Evolutionary conservation across 2,329 filamentous ascomycete genomes (phyloP).

Genomic region (Nothophaeocryptopus gaeumannii): DNA sequence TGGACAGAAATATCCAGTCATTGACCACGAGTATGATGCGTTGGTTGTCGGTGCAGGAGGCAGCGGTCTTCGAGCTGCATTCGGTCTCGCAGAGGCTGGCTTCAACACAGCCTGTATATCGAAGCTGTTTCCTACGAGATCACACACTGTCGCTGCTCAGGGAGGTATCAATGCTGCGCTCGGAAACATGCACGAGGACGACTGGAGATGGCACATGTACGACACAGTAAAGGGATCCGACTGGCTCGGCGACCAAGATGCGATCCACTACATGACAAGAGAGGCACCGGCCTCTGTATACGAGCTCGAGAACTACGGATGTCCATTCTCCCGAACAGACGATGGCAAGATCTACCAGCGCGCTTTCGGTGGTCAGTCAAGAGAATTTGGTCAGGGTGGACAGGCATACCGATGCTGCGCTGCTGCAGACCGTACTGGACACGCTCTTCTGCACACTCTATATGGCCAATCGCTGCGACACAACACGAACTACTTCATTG

Average conservation of each 20-base stretch:
- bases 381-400: constrained; percentile 92
- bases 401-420: constrained; percentile 97
- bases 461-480: constrained; percentile 95
- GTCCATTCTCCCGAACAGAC: constrained; percentile 93
- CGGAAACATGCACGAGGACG: constrained; percentile 96
- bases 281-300: constrained; percentile 89
- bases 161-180: constrained; percentile 86
- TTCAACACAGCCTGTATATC: constrained; percentile 86
- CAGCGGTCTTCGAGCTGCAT: constrained; percentile 75
- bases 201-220: constrained; percentile 99
- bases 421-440: constrained; percentile 92
- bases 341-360: constrained; percentile 98
- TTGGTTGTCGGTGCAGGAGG: constrained; percentile 86
- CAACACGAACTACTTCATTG: constrained; percentile 99
- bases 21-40: constrained; percentile 99
- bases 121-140: constrained; percentile 82
- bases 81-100: constrained; percentile 81
- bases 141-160: constrained; percentile 72
- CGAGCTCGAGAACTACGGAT: constrained; percentile 96
- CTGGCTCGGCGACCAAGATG: constrained; percentile 96
- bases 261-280: constrained; percentile 97
- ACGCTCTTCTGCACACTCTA: constrained; percentile 95
- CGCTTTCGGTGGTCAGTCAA: constrained; percentile 96
- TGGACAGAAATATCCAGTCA: constrained; percentile 87
- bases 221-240: constrained; percentile 97